Conservation (phyloP, 768 basidiomycete species). For the Suillus hirtellus region DNA sequence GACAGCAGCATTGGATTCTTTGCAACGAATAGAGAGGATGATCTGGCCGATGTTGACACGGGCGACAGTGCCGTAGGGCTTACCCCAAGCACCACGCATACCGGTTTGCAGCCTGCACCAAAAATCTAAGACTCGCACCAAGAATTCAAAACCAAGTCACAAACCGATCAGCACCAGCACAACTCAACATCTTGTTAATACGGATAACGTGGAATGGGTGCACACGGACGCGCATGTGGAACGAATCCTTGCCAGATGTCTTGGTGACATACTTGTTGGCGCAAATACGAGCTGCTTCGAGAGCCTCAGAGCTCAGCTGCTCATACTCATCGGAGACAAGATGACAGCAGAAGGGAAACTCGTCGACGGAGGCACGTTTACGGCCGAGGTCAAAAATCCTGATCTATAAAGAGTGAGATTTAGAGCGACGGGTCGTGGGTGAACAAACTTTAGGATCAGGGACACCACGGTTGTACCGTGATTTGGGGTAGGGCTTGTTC, state of each 20-base stretch:
- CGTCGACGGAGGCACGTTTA: constrained; percentile 95
- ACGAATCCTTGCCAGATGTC: constrained; percentile 97
- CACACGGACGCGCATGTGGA: constrained; percentile 96
- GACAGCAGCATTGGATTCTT: constrained; percentile 83
- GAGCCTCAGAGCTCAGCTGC: constrained; percentile 92
- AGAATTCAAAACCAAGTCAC: constrained; percentile 25
- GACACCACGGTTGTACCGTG: constrained; percentile 97
- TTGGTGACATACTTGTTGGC: constrained; percentile 99
- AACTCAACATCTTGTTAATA: constrained; percentile 99
- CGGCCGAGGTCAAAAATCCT: constrained; percentile 96
- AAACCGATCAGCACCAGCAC: constrained; percentile 96
- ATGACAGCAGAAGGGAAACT: constrained; percentile 97
- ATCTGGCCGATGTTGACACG: constrained; percentile 98
- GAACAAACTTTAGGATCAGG: constrained; percentile 83
- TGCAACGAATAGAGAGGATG: constrained; percentile 90
- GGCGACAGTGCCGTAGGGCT: constrained; percentile 97
- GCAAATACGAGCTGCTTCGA: constrained; percentile 98
- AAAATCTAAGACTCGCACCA: not conserved
- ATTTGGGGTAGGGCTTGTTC: constrained; percentile 98
- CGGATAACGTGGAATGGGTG: constrained; percentile 99
- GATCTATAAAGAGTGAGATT: constrained; percentile 55
- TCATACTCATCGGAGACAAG: constrained; percentile 99
- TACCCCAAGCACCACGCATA: constrained; percentile 99
- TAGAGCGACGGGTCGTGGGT: not conserved
- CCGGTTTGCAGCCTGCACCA: constrained; percentile 79